Percentiles rank a stretch among this genome's conserved stretches.
phyloP scores from a whole-genome alignment of 2,329 filamentous ascomycete species.

The Alternaria infectoria region DNA sequence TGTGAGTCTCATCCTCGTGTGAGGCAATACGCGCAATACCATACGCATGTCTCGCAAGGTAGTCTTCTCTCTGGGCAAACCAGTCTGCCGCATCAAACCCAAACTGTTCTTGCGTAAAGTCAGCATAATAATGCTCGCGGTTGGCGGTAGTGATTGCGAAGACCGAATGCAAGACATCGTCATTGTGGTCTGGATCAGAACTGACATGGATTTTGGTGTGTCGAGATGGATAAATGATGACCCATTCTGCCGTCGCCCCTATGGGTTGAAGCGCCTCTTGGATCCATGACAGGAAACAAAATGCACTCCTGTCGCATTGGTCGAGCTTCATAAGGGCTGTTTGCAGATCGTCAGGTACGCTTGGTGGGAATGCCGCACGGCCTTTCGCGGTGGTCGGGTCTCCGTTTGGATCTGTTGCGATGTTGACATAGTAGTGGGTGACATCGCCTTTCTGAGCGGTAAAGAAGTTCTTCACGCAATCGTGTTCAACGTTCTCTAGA shows the following conservation, averaged over 20 bases:
- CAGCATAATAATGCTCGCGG: not conserved
- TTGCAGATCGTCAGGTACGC: not conserved
- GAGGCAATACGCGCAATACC: not conserved
- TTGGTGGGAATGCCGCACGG: not conserved
- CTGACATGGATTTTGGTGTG: not conserved
- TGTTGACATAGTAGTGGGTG: not conserved
- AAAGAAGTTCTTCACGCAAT: not conserved
- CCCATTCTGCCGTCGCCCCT: not conserved
- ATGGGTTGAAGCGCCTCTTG: not conserved
- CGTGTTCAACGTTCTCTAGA: not conserved
- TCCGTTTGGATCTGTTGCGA: not conserved
- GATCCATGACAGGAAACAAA: not conserved
- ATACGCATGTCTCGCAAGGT: not conserved
- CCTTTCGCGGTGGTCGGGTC: not conserved
- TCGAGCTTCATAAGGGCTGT: not conserved
- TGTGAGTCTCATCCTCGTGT: not conserved
- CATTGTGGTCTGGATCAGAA: not conserved
- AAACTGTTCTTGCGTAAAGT: constrained; percentile 9
- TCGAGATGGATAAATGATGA: not conserved
- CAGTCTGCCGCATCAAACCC: not conserved
- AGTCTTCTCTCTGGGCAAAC: not conserved
- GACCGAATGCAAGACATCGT: not conserved
- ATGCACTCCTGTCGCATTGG: not conserved
- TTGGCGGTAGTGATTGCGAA: not conserved
- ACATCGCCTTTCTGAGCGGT: not conserved